phyloP scores from a whole-genome alignment of 768 basidiomycete species.

The Gautieria morchelliformis region DNA sequence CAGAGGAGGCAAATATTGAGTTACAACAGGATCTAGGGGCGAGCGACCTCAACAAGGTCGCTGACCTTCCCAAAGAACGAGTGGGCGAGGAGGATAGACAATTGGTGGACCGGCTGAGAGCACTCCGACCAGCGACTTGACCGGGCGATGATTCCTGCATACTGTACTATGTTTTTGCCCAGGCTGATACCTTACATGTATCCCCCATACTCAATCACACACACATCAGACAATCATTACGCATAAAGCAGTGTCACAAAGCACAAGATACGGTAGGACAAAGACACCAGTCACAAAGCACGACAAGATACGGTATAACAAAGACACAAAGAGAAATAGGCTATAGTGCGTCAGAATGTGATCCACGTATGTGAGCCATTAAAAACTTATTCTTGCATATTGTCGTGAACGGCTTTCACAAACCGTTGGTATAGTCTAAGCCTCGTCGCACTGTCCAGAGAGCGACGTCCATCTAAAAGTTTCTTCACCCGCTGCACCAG shows the following conservation, averaged over 20 bases:
- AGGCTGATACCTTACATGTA: neutral
- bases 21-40: constrained; percentile 80
- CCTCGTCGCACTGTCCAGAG: neutral
- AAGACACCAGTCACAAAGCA: neutral
- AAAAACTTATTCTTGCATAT: neutral
- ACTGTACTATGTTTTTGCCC: neutral
- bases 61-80: constrained; percentile 38
- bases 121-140: constrained; percentile 69
- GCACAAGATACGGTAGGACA: neutral
- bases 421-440: constrained; percentile 3
- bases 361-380: neutral
- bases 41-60: constrained; percentile 46
- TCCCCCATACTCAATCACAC: neutral
- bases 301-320: neutral
- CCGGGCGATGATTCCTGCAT: neutral
- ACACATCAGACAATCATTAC: neutral
- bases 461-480: constrained; percentile 1
- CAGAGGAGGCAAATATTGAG: constrained; percentile 95
- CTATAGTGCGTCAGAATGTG: neutral
- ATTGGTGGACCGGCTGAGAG: constrained; percentile 81
- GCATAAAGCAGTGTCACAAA: neutral
- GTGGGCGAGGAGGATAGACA: constrained; percentile 68
- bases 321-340: neutral
- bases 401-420: constrained; percentile 4
- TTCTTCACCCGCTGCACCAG: constrained; percentile 6